These are phyloP conservation scores for Cryptococcus sp. DNA, from an alignment of 1,284 basidiomycete genomes.

Conservation along the genomic window DNA sequence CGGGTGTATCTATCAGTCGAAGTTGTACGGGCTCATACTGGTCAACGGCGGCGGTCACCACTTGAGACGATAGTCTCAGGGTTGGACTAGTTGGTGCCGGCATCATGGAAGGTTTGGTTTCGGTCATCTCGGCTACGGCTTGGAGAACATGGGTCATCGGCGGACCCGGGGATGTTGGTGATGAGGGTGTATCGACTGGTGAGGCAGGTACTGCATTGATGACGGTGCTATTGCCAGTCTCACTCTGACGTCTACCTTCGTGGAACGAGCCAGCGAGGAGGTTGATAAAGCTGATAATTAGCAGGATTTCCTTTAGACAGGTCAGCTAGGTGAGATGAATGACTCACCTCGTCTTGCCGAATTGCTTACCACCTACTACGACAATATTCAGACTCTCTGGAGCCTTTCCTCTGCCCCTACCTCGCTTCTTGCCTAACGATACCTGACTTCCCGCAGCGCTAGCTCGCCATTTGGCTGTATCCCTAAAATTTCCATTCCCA, in stretches of 20 bases:
- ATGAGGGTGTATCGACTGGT: conserved; percentile 3
- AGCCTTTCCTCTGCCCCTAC: conserved; percentile 14
- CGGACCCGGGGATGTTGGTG: conserved; percentile 8
- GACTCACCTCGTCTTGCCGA: conserved; percentile 41
- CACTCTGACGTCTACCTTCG: not conserved
- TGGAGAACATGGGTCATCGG: not conserved
- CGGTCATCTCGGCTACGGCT: not conserved
- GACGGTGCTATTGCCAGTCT: not conserved
- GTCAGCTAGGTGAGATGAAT: not conserved
- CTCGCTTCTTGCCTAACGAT: not conserved
- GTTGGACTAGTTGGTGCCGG: not conserved
- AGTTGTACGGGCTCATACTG: conserved; percentile 16
- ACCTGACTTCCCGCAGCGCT: conserved; percentile 4
- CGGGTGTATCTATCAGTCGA: conserved; percentile 40
- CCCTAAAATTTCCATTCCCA: not conserved
- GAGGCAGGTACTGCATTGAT: not conserved
- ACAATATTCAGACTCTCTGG: conserved; percentile 31
- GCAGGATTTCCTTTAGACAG: not conserved
- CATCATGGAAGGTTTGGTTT: too few species aligned
- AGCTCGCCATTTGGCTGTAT: not conserved
- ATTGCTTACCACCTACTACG: conserved; percentile 34
- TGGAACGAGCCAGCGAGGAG: conserved; percentile 11
- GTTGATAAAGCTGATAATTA: conserved; percentile 15
- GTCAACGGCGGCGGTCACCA: not conserved
- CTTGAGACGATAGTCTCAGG: conserved; percentile 5